phyloP scores from a whole-genome alignment of 1,139 yeast genomes.

The Arxiozyma telluris region DNA sequence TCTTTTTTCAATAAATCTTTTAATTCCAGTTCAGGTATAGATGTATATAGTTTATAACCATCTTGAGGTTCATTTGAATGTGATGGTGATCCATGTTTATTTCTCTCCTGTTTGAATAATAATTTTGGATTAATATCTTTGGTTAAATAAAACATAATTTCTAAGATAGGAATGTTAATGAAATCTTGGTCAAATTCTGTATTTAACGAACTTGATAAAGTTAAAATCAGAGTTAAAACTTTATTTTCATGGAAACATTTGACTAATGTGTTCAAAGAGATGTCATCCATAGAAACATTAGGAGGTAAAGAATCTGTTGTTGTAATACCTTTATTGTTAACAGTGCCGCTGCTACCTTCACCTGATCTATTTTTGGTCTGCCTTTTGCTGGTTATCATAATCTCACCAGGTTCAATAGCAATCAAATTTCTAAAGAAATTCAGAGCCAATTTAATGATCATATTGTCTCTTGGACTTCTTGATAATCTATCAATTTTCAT shows the following conservation, averaged over 20 bases:
- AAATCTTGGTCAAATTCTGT: constrained; percentile 52
- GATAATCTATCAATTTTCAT: constrained; percentile 45
- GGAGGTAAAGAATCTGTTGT: constrained; percentile 42
- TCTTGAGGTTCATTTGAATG: background rate
- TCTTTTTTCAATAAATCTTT: constrained; percentile 52
- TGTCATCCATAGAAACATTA: constrained; percentile 53
- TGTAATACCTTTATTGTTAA: constrained; percentile 27
- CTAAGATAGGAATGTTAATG: constrained; percentile 59
- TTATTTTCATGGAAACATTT: constrained; percentile 53
- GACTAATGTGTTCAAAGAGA: constrained; percentile 53
- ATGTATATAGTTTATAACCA: background rate
- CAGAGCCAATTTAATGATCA: constrained; percentile 61
- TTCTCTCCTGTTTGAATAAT: constrained; percentile 7
- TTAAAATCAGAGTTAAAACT: constrained; percentile 61
- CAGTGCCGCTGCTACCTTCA: constrained; percentile 1
- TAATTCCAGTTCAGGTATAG: constrained; percentile 34
- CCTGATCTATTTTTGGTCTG: constrained; percentile 1
- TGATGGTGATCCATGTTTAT: background rate
- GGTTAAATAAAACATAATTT: constrained; percentile 55
- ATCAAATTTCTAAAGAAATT: constrained; percentile 68
- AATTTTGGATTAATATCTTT: constrained; percentile 42
- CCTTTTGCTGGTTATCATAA: constrained; percentile 39
- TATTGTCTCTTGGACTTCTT: constrained; percentile 64
- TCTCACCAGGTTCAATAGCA: constrained; percentile 61
- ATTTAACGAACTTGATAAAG: constrained; percentile 59